phyloP scores from a whole-genome alignment of 139 green algal species.

The Limnomonas spitsbergensis region DNA sequence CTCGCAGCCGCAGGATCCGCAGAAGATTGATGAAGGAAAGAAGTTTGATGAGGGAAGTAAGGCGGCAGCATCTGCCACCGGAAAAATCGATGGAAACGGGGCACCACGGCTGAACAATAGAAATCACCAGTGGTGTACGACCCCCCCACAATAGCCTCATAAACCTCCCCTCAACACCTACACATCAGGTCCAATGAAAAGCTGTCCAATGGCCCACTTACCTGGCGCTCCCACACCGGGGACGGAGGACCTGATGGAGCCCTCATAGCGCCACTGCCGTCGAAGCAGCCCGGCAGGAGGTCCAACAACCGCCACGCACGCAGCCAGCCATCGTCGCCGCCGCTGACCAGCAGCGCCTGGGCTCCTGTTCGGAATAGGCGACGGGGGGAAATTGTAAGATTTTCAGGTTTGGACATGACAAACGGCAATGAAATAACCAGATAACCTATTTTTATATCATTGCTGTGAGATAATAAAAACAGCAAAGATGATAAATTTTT shows the following conservation, averaged over 20 bases:
- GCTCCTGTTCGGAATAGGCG: background rate
- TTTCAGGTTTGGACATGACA: too few relatives aligned
- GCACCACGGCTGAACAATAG: too few relatives aligned
- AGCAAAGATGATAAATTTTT: too few relatives aligned
- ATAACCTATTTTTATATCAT: too few relatives aligned
- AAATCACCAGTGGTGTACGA: background rate
- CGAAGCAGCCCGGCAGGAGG: background rate
- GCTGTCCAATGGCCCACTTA: too few relatives aligned
- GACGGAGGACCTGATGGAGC: background rate
- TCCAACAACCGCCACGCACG: slow-evolving; percentile 23
- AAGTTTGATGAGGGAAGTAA: too few relatives aligned
- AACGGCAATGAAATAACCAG: too few relatives aligned
- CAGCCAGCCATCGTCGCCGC: slow-evolving; percentile 29
- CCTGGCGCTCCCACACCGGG: background rate
- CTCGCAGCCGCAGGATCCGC: too few relatives aligned
- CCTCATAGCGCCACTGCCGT: background rate
- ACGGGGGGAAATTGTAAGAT: background rate
- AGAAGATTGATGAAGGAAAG: too few relatives aligned
- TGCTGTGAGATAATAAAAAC: too few relatives aligned
- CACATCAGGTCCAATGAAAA: background rate
- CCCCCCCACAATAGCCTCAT: background rate
- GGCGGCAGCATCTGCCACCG: too few relatives aligned
- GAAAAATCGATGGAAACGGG: too few relatives aligned
- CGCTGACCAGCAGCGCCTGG: slow-evolving; percentile 19
- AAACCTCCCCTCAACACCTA: background rate